Base-by-base conservation (phyloP, 768 basidiomycete genomes). In the Mycena capillaripes region DNA sequence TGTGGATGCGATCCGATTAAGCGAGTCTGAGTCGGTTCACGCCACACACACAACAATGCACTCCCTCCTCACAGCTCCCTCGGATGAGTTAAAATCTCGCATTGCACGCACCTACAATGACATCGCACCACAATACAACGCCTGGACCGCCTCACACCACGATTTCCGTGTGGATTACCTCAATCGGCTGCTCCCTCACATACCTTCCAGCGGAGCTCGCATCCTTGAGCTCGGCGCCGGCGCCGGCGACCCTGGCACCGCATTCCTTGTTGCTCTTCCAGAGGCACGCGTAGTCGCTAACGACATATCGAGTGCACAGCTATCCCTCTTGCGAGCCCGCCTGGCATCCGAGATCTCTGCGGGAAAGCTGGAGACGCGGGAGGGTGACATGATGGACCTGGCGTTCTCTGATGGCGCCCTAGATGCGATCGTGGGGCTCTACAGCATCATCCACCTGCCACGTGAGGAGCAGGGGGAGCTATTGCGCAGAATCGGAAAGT, bases 341-440 rank as follows among this genome's bases (percentile, higher is more conserved):
- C 65, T 66, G 55, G 65, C 65, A 4, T 44, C 55, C 65, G 55
- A 66, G 16, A 58, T 66, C 56, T 56, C 65, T 29, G 55, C 55
- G 42, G 65, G 65, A 34, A 66, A 66, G 27, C 7, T 66, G 42
- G 65, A 66, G 42, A 57, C 55, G 42, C 53, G 65, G 21, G 40
- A 66, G 42, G 65, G 65, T 14, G 65, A 66, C 58, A 66, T 66
- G 65, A 66, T 66, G 65, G 53, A 66, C 65, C 65, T 66, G 7
- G 16, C 40, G 9, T 66, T 66, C 16, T 30, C 65, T 30, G 65
- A 57, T 11, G 65, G 55, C 40, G 65, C 2, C 1, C 65, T 66
- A 30, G 65, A 66, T 66, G 65, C 42, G 55, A 55, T 66, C 4
- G 65, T 66, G 2, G 65, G 65, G 17, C 55, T 66, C 65, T 66